phyloP scores from a whole-genome alignment of 805 yeast species.

The Candida ulmi region DNA sequence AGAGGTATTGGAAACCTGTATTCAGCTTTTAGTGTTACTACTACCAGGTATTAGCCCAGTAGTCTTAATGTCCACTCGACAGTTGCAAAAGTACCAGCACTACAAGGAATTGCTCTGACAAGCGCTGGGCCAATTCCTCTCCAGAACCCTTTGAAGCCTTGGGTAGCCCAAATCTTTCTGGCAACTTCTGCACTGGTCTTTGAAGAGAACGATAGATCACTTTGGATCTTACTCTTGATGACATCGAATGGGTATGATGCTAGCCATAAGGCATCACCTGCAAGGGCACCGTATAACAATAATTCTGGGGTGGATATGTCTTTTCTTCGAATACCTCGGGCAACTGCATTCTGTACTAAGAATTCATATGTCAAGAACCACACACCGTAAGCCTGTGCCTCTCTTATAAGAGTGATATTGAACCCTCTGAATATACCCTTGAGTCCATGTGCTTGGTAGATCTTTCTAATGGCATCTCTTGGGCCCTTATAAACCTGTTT shows the following conservation, averaged over 20 bases:
- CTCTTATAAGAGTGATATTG: constrained; percentile 76
- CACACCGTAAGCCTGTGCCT: constrained; percentile 81
- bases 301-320: constrained; percentile 85
- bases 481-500: constrained; percentile 55
- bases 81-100: constrained; percentile 74
- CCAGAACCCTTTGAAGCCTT: constrained; percentile 54
- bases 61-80: constrained; percentile 61
- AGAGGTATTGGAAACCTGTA: too few species aligned
- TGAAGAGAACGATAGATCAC: constrained; percentile 41
- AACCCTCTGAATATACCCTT: constrained; percentile 81
- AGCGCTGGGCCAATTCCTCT: constrained; percentile 56
- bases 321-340: constrained; percentile 34
- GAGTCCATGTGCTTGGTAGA: constrained; percentile 73
- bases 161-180: constrained; percentile 21
- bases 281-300: constrained; percentile 81
- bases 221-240: constrained; percentile 81
- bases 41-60: constrained; percentile 13
- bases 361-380: constrained; percentile 92
- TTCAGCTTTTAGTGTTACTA: too few species aligned
- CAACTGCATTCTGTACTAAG: constrained; percentile 48
- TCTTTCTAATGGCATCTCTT: constrained; percentile 71
- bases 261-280: constrained; percentile 87
- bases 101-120: constrained; percentile 56
- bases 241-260: constrained; percentile 87
- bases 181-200: constrained; percentile 35